phyloP scores from a whole-genome alignment of 2,329 filamentous ascomycete genomes.

The Curvularia verruculosa region DNA sequence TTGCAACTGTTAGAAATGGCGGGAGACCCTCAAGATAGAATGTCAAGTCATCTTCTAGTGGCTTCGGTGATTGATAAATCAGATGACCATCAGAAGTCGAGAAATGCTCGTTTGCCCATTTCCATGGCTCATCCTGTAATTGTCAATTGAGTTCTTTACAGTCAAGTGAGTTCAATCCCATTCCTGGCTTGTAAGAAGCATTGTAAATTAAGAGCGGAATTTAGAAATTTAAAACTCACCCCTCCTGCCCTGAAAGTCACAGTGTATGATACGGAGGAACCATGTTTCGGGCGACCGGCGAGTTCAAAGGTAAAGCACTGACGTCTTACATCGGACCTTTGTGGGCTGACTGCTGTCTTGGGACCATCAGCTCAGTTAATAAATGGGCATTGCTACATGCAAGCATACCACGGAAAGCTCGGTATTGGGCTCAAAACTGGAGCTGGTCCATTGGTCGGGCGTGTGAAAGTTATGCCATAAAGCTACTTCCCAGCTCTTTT shows the following conservation, averaged over 20 bases:
- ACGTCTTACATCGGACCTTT: constrained; percentile 26
- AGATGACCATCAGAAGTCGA: constrained; percentile 68
- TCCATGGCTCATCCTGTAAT: constrained; percentile 62
- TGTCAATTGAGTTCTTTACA: constrained; percentile 1
- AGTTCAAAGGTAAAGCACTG: constrained; percentile 64
- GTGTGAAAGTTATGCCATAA: constrained; percentile 73
- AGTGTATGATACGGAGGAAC: constrained; percentile 66
- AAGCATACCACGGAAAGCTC: constrained; percentile 34
- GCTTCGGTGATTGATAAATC: constrained; percentile 55
- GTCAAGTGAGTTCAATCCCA: background rate
- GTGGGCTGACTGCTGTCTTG: constrained; percentile 34
- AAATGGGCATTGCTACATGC: background rate
- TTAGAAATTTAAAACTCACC: constrained; percentile 6
- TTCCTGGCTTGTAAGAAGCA: background rate
- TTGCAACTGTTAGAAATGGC: constrained; percentile 59
- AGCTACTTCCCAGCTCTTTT: constrained; percentile 70
- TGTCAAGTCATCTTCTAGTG: constrained; percentile 52
- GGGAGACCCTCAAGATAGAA: constrained; percentile 66
- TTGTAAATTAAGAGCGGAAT: background rate
- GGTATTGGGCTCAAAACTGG: constrained; percentile 57
- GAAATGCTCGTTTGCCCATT: constrained; percentile 71
- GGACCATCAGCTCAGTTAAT: constrained; percentile 15
- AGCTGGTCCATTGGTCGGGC: constrained; percentile 64
- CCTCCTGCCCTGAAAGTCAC: constrained; percentile 67
- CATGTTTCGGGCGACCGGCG: constrained; percentile 51